phyloP scores from a whole-genome alignment of 352 stramenopile genomes.

The Phytophthora boehmeriae region DNA sequence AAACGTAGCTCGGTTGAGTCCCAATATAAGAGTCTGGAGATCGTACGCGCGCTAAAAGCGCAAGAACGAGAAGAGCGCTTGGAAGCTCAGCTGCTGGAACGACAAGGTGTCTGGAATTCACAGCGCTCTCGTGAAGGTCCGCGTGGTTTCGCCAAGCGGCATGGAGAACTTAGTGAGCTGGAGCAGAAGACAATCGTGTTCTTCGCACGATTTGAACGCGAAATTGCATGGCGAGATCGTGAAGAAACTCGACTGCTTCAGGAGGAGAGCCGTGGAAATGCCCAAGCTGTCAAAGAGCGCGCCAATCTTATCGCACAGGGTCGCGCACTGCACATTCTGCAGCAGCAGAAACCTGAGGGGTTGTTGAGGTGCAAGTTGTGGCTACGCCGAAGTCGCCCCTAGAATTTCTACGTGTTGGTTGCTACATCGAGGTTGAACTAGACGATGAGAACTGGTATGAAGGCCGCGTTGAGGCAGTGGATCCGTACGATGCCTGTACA shows the following conservation, averaged over 20 bases:
- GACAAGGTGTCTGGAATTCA: constrained; percentile 68
- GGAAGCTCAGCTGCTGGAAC: constrained; percentile 63
- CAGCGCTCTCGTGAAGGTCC: constrained; percentile 72
- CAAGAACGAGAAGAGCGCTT: constrained; percentile 71
- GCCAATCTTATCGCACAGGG: constrained; percentile 48
- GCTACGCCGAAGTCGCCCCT: constrained; percentile 59
- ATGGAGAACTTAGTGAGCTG: constrained; percentile 60
- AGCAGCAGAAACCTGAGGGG: constrained; percentile 69
- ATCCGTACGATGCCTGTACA: constrained; percentile 64
- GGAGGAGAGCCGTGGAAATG: constrained; percentile 54
- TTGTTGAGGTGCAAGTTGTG: constrained; percentile 57
- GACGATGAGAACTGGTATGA: constrained; percentile 81
- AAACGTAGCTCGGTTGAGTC: constrained; percentile 71
- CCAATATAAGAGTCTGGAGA: constrained; percentile 71
- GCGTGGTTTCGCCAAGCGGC: constrained; percentile 70
- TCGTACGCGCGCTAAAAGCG: constrained; percentile 74
- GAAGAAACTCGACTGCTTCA: constrained; percentile 58
- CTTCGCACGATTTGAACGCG: constrained; percentile 47
- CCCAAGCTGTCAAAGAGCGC: constrained; percentile 48
- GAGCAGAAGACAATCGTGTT: constrained; percentile 65
- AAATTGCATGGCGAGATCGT: constrained; percentile 42
- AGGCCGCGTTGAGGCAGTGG: constrained; percentile 56
- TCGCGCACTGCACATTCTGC: constrained; percentile 47
- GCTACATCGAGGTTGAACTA: constrained; percentile 66
- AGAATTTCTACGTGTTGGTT: constrained; percentile 66